Evolutionary conservation across 129 eudicot genomes (phyloP), one percentile per base, ranked within the genome.

Genomic region (Artemisia tridentata): DNA sequence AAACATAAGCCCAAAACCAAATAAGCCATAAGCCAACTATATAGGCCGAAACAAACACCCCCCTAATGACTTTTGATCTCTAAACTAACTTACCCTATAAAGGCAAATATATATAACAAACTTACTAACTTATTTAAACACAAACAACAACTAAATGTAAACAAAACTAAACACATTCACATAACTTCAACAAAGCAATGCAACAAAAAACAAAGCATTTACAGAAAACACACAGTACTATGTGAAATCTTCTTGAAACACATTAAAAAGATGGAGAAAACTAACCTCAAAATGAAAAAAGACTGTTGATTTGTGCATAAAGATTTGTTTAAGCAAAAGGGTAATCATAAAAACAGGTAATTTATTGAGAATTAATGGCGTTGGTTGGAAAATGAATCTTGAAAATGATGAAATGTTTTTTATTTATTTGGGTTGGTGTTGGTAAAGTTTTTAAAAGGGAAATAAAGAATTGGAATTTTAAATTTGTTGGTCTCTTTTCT

Each of bases 221-320:
- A 15, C 14, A 49, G 34, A 61, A 34, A 69, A 38, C 21, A 69
- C 20, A 69, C 12, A 19, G 64, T 52, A 77, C 17, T 51, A 34
- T 51, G 25, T 20, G 50, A 77, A 49, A 2, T 15, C 11, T 7
- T 7, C 34, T 29, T 29, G 34, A 29, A 8, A 38, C 7, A 34
- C 41, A 34, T 5, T 34, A 34, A 34, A 38, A 38, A 38, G 45
- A 38, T 38, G 45, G 31, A 69, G 31, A 69, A 52, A 50, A 60
- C 0, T 11, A 12, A 73, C 38, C n/a, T 10, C 12, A 49, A 48
- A 45, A 23, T 17, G 17, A 34, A 41, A 73, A 77, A 53, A 61
- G 75, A 64, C 17, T 8, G 50, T 45, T 69, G 80, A 69, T 69
- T 65, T 61, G 65, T 13, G 50, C 59, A 61, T 61, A 50, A 76